Base-by-base conservation (phyloP, 805 yeast genomes). In the Saccharomycopsis sp. region DNA sequence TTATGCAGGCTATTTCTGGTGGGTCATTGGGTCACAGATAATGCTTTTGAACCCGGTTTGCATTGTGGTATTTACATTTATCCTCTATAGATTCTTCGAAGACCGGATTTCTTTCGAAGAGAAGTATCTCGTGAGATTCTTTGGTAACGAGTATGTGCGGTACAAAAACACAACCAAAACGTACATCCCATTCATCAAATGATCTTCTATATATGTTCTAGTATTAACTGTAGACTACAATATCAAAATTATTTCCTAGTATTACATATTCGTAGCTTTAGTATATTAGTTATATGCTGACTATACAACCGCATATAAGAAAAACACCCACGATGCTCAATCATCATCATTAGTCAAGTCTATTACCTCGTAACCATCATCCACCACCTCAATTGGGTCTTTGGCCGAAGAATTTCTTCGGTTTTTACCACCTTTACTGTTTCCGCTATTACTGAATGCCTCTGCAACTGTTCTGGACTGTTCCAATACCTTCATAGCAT, bases 21-120 rank as follows among this genome's bases (percentile, higher is more conserved):
- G 98, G 97, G 93, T 96, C 14, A 64, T 92, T 2, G 97, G 97
- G 0, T 77, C 90, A 1, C 96, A 93, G 68, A 23, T 94, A 52
- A 63, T 86, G 60, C 70, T 93, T 58, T 71, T 82, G 52, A 94
- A 91, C 71, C 83, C 87, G 3, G 52, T 89, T 0, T 77, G 90
- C 0, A 65, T 81, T 1, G 54, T 75, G 0, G 73, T 78, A 0
- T 94, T 91, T 61, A 65, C 76, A 0, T 63, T 71, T n/a, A 79
- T 83, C 2, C 73, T 94, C 20, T 83, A 84, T 80, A 66, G 70
- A 38, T 94, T 94, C 67, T 94, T 94, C 74, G 70, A 70, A 5
- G 68, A 71, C 9, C 77, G 99, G 59, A 89, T 94, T 42, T 67
- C 56, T 17, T 82, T 72, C 52, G 99, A 94, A 71, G 99, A 94